phyloP scores from a whole-genome alignment of 306 rosid genomes.

The Mimosa pudica region DNA sequence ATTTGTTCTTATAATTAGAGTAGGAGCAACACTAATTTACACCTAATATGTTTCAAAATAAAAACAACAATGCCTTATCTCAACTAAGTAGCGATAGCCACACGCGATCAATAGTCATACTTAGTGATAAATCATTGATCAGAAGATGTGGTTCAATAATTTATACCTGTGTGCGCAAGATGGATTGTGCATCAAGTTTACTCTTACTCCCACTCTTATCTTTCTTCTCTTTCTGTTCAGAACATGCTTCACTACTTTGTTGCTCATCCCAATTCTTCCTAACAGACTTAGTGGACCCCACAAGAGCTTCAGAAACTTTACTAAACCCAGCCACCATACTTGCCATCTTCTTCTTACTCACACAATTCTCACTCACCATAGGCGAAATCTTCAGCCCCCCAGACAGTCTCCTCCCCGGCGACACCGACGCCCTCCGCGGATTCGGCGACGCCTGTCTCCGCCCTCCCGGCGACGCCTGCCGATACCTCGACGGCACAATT shows the following conservation, averaged over 20 bases:
- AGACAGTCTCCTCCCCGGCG: constrained; percentile 80
- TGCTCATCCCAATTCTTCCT: constrained; percentile 93
- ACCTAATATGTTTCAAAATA: not conserved
- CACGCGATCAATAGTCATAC: too few species aligned
- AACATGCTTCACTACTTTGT: constrained; percentile 28
- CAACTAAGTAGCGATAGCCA: too few species aligned
- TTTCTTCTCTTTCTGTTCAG: constrained; percentile 56
- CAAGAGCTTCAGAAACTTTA: constrained; percentile 69
- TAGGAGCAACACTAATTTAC: not conserved
- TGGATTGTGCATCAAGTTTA: constrained; percentile 70
- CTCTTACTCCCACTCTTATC: constrained; percentile 57
- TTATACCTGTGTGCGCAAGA: constrained; percentile 86
- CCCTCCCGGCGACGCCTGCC: constrained; percentile 83
- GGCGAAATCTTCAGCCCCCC: constrained; percentile 76
- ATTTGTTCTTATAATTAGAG: too few species aligned
- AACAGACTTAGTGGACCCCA: constrained; percentile 61
- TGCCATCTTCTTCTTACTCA: constrained; percentile 72
- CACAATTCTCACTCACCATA: constrained; percentile 49
- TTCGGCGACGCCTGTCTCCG: constrained; percentile 82
- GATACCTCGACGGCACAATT: constrained; percentile 85
- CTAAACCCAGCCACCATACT: constrained; percentile 66
- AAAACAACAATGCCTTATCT: too few species aligned
- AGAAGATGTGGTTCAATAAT: too few species aligned
- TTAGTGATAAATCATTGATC: too few species aligned
- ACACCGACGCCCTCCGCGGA: constrained; percentile 75